A percentile compares a stretch with the other conserved stretches of the same genome.
These are phyloP conservation scores for Colletotrichum endophyticum DNA, from an alignment of 2,329 filamentous ascomycete species.

Conservation along the genomic window DNA sequence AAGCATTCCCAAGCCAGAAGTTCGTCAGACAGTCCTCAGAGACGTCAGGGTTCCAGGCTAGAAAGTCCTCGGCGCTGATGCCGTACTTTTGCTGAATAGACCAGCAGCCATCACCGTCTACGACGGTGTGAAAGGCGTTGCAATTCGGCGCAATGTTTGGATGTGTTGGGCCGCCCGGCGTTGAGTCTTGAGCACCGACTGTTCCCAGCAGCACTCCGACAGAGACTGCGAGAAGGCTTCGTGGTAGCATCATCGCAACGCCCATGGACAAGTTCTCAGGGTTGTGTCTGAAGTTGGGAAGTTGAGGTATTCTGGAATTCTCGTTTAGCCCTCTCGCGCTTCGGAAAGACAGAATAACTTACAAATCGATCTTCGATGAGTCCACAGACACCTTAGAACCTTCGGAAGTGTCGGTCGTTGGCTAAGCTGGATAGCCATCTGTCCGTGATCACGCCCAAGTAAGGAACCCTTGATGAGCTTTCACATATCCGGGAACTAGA, in stretches of 20 bases:
- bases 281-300: not conserved
- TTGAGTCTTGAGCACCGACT: not conserved
- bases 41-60: constrained; percentile 31
- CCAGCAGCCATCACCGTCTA: constrained; percentile 21
- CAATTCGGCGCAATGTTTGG: constrained; percentile 9
- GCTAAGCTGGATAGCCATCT: not conserved
- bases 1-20: constrained; percentile 21
- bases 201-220: not conserved
- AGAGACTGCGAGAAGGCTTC: not conserved
- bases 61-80: constrained; percentile 29
- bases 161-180: not conserved
- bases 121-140: constrained; percentile 22
- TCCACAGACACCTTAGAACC: not conserved
- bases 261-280: not conserved
- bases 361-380: not conserved
- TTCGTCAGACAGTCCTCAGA: constrained; percentile 29
- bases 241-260: not conserved
- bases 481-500: not conserved
- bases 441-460: not conserved
- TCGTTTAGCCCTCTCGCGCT: not conserved
- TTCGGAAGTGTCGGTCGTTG: not conserved
- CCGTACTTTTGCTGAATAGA: constrained; percentile 19
- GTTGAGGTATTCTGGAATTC: not conserved
- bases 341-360: not conserved
- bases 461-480: not conserved